Conservation (phyloP, 108 stramenopile genomes). For the Schizochytrium sp. region DNA sequence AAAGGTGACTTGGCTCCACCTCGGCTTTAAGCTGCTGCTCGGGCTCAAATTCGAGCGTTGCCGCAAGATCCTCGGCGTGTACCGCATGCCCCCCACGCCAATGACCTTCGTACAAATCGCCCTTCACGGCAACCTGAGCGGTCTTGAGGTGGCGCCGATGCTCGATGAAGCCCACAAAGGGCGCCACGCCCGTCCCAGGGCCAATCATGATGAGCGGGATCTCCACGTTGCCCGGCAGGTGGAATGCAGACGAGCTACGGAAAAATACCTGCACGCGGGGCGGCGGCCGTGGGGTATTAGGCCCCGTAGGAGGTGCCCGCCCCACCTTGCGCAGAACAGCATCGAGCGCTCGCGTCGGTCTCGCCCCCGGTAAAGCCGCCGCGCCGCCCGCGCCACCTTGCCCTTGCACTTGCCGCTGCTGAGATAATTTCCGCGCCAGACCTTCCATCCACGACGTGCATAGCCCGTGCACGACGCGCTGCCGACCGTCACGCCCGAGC, state of each 20-base stretch:
- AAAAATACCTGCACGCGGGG: constrained; percentile 66
- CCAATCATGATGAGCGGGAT: constrained; percentile 85
- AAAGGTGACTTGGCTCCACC: constrained; percentile 58
- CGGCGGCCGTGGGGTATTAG: not conserved
- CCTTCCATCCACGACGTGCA: constrained; percentile 69
- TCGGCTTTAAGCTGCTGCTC: constrained; percentile 57
- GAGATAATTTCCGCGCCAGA: not conserved
- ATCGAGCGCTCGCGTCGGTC: not conserved
- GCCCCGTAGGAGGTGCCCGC: not conserved
- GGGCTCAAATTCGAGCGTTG: constrained; percentile 38
- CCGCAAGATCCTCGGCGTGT: constrained; percentile 58
- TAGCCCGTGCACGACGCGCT: not conserved
- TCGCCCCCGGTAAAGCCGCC: not conserved
- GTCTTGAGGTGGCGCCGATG: constrained; percentile 21
- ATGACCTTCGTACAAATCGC: constrained; percentile 57
- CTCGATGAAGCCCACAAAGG: constrained; percentile 83
- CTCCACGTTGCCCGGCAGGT: constrained; percentile 54
- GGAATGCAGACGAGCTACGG: constrained; percentile 72
- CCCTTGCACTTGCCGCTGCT: not conserved
- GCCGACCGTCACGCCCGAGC: not conserved
- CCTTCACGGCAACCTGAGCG: constrained; percentile 28
- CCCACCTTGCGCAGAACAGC: constrained; percentile 10
- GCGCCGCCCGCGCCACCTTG: constrained; percentile 31
- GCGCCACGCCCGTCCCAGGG: constrained; percentile 96
- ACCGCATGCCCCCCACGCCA: constrained; percentile 71